Conservation (phyloP, 768 basidiomycete species). For the Russula sp. region DNA sequence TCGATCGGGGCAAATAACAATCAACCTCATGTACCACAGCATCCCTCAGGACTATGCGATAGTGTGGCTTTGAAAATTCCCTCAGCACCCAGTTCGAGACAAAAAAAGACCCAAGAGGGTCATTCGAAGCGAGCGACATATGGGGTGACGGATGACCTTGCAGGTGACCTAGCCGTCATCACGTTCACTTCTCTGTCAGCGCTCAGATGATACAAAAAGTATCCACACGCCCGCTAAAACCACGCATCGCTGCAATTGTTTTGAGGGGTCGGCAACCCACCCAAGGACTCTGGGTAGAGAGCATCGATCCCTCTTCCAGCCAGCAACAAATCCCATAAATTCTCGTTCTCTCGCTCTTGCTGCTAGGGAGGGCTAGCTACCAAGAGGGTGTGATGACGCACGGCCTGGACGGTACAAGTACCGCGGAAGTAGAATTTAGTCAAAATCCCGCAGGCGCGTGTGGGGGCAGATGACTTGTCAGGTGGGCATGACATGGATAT, state of each 20-base stretch:
- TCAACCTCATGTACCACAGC: neutral
- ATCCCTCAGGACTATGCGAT: no score
- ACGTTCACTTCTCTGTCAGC: neutral
- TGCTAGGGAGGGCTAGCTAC: no score
- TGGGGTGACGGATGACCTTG: neutral
- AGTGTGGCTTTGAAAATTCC: neutral
- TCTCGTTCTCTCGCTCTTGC: neutral
- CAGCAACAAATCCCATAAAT: neutral
- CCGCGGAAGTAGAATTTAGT: conserved; percentile 4
- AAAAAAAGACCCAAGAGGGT: neutral
- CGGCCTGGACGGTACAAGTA: neutral
- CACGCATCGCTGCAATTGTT: no score
- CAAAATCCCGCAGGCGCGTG: conserved; percentile 3
- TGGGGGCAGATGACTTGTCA: conserved; percentile 14
- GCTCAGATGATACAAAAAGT: neutral
- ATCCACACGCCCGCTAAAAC: neutral
- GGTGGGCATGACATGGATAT: neutral
- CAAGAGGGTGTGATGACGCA: neutral
- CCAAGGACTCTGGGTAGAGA: no score
- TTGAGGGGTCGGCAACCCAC: no score
- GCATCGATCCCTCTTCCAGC: neutral
- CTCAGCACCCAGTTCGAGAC: neutral
- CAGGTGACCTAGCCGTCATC: conserved; percentile 11
- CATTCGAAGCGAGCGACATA: neutral
- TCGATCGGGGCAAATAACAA: neutral